These are phyloP conservation scores for Scutellaria barbata DNA, from an alignment of 257 asterid species.

Conservation along the genomic window DNA sequence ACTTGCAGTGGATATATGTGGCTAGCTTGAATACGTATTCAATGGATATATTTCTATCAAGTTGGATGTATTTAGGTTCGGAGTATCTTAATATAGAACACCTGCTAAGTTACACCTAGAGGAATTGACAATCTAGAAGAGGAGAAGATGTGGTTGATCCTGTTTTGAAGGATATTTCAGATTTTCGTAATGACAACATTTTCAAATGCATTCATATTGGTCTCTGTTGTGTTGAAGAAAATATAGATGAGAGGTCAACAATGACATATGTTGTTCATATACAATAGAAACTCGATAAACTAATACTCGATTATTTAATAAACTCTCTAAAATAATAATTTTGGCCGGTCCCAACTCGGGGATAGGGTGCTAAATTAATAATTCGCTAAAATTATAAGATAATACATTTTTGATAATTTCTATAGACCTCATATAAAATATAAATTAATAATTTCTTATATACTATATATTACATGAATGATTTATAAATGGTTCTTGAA, in stretches of 20 bases:
- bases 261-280: constrained; percentile 28
- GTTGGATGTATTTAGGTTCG: constrained; percentile 38
- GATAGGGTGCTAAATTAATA: too few relatives aligned
- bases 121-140: constrained; percentile 29
- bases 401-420: too few relatives aligned
- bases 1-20: constrained; percentile 41
- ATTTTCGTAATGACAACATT: not conserved
- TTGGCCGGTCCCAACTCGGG: too few relatives aligned
- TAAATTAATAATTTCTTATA: too few relatives aligned
- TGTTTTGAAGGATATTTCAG: constrained; percentile 2
- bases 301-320: too few relatives aligned
- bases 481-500: too few relatives aligned
- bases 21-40: constrained; percentile 37
- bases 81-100: constrained; percentile 31
- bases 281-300: too few relatives aligned
- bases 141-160: constrained; percentile 31
- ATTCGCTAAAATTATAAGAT: too few relatives aligned
- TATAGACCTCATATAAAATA: too few relatives aligned
- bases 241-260: constrained; percentile 30
- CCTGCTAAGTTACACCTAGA: constrained; percentile 15
- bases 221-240: constrained; percentile 34
- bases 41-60: constrained; percentile 33
- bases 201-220: constrained; percentile 38
- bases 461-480: too few relatives aligned
- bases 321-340: too few relatives aligned